Base-by-base conservation (phyloP, 2,329 filamentous ascomycete species). In the Amauroascus niger region DNA sequence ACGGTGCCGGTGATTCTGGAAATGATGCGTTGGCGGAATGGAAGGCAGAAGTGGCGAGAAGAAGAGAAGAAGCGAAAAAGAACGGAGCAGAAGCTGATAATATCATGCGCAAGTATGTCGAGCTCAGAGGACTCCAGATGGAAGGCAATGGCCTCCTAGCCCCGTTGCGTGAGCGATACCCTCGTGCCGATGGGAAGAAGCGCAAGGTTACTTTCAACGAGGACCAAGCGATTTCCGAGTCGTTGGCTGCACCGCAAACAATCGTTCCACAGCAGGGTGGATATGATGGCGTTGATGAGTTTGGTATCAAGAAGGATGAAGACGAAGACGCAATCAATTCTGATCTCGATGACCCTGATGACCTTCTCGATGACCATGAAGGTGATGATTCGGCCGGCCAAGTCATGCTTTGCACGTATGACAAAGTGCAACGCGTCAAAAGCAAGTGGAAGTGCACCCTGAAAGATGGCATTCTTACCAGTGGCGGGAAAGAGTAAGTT, bases 361-460 rank as follows among this genome's bases (percentile, higher is more conserved):
- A 97, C 57, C 83, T 88, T 9, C 72, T 82, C 16, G 84, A 87
- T 28, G 88, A 93, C 22, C 88, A 93, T 32, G 90, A 93, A 49
- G 87, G 89, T 13, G 88, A 94, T 56, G 90, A 95, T 41, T 81
- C 83, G 33, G 80, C 86, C 60, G 84, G 85, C 1, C 87, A 95
- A 62, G 90, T 94, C 67, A 97, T 98, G 87, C 83, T 98, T 39
- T 98, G 93, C 76, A 96, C 95, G 68, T 98, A 98, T 68, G 93
- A 98, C 76, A 98, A 98, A 76, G 93, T 98, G 8, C 91, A 97
- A 73, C 81, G 93, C 46, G 93, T 97, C 64, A 98, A 98, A 83
- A 98, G 97, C 75, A 98, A 93, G 81, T 93, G 87, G 87, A 98
- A 98, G 86, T 98, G 93, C 73, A 90, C 88, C 1, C 82, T 98